Evolutionary conservation across 495 filamentous ascomycete genomes (phyloP), one percentile per base, ranked within the genome.

Genomic region (Parachaetomium inaequale): DNA sequence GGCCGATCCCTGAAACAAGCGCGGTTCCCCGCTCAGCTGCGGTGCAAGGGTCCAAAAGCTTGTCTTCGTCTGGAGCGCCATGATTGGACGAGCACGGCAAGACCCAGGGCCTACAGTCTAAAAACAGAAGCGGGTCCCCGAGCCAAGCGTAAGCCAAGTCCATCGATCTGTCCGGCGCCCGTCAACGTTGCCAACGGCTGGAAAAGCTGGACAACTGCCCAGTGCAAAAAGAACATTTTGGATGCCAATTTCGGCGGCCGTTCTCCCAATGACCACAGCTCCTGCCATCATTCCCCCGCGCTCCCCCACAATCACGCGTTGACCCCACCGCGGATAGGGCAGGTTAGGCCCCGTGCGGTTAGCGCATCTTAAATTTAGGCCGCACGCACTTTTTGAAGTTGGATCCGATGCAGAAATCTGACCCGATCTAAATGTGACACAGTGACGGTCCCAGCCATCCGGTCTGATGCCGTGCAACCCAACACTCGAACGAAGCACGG

Each of bases 41-140:
- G 17, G 31, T 54, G 51, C 51, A 21, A 25, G 51, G n/a, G 51
- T 25, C 11, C 32, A 38, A 54, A 54, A 54, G 51, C 51, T 54
- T 54, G 29, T 36, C 21, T 54, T 21, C n/a, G 2, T 14, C 7
- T 25, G 19, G 2, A 7, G 3, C 2, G n/a, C 6, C 12, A 1
- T 54, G 32, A 36, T 38, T 54, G 51, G 51, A 54, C 25, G 11
- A 36, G 7, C 8, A 25, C 4, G 8, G 31, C n/a, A 4, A 23
- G n/a, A 12, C 29, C 31, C 29, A 28, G 38, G n/a, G 19, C 19
- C 51, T 31, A 54, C 31, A 31, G 21, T 7, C 51, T 54, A 54
- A 54, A 54, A 54, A 54, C 51, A 54, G 51, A 6, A 54, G 32
- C 19, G 31, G 10, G 6, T 21, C 32, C n/a, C 38, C n/a, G 15